These are phyloP conservation scores for Casaregolazyma suthepensis DNA, from an alignment of 1,139 yeast genomes.

Conservation along the genomic window DNA sequence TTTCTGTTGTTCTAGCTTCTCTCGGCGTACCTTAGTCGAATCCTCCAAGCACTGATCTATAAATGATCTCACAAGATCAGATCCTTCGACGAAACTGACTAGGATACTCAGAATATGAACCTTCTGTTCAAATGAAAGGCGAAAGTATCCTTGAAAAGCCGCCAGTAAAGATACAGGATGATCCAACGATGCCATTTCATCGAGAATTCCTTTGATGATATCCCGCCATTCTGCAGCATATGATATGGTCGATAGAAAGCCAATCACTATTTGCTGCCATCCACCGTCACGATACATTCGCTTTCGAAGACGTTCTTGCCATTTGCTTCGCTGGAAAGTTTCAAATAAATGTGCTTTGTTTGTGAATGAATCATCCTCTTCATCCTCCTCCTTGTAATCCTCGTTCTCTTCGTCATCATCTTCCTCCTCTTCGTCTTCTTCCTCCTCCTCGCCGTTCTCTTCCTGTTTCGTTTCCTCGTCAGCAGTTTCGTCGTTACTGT, in stretches of 20 bases:
- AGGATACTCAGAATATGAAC: slow-evolving; percentile 51
- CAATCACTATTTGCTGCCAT: slow-evolving; percentile 76
- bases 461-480: slow-evolving; percentile 16
- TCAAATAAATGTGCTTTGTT: slow-evolving; percentile 39
- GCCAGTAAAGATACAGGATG: slow-evolving; percentile 45
- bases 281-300: slow-evolving; percentile 78
- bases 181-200: slow-evolving; percentile 52
- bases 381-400: slow-evolving; percentile 21
- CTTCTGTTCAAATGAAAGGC: slow-evolving; percentile 45
- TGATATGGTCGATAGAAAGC: slow-evolving; percentile 53
- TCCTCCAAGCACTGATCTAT: slow-evolving; percentile 68
- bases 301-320: slow-evolving; percentile 72
- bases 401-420: slow-evolving; percentile 17
- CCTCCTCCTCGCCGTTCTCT: slow-evolving; percentile 19
- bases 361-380: slow-evolving; percentile 19
- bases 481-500: slow-evolving; percentile 21
- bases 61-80: slow-evolving; percentile 53
- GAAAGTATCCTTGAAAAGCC: slow-evolving; percentile 47
- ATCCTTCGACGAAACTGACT: slow-evolving; percentile 51
- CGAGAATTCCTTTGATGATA: slow-evolving; percentile 43
- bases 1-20: slow-evolving; percentile 59
- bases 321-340: slow-evolving; percentile 55
- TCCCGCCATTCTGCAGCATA: slow-evolving; percentile 50
- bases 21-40: slow-evolving; percentile 57
- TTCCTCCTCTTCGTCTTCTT: slow-evolving; percentile 17